Percentiles rank a stretch among this genome's conserved stretches.
phyloP scores from a whole-genome alignment of 2,329 filamentous ascomycete species.

The Dendrostoma leiphaemia region DNA sequence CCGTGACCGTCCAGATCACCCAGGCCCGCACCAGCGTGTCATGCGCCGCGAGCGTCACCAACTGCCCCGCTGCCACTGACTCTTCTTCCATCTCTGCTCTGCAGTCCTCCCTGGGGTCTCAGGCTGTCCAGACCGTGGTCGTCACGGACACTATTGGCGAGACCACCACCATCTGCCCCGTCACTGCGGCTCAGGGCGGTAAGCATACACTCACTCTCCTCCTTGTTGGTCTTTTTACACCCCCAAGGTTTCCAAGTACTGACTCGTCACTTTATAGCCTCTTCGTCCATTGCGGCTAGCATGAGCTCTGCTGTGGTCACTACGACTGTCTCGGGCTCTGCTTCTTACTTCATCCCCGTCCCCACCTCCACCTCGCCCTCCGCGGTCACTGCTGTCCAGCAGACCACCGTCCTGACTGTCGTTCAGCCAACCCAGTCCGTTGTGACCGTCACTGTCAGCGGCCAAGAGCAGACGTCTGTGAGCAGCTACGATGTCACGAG shows the following conservation, averaged over 20 bases:
- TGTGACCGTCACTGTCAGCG: conserved; percentile 11
- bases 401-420: neutral
- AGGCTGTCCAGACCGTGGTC: conserved; percentile 22
- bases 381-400: neutral
- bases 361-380: conserved; percentile 3
- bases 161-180: conserved; percentile 26
- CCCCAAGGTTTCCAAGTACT: no score
- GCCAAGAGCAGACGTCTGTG: conserved; percentile 5
- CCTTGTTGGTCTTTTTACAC: no score
- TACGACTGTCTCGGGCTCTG: conserved; percentile 11
- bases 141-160: conserved; percentile 24
- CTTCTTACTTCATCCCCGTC: conserved; percentile 15
- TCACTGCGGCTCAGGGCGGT: conserved; percentile 15
- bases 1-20: conserved; percentile 15
- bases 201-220: no score
- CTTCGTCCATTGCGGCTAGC: conserved; percentile 14
- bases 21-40: conserved; percentile 26
- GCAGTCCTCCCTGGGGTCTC: conserved; percentile 14
- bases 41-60: conserved; percentile 27
- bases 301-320: conserved; percentile 17
- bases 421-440: conserved; percentile 10
- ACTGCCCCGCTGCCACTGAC: conserved; percentile 26
- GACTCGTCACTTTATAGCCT: no score
- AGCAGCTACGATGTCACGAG: conserved; percentile 11
- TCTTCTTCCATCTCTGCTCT: conserved; percentile 7